Evolutionary conservation across 768 basidiomycete species (phyloP).

Genomic region (Amanita thiersii): DNA sequence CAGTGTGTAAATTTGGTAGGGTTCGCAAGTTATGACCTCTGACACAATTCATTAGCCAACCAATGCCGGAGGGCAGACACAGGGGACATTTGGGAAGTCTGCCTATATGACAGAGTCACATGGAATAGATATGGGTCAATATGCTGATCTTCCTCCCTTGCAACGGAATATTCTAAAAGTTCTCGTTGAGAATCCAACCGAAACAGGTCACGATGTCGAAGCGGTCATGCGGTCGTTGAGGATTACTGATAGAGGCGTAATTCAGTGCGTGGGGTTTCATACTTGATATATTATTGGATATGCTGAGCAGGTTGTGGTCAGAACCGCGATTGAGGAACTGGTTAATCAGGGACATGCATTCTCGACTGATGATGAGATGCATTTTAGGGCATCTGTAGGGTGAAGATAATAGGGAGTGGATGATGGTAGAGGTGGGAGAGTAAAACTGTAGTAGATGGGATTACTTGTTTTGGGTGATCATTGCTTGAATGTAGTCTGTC

Average conservation of each 20-base stretch:
- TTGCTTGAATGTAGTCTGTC: neutral
- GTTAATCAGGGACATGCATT: no score
- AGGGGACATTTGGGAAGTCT: neutral
- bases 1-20: slow-evolving; percentile 30
- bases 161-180: slow-evolving; percentile 62
- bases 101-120: slow-evolving; percentile 4
- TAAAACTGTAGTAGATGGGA: neutral
- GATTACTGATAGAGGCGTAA: slow-evolving; percentile 36
- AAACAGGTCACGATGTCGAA: slow-evolving; percentile 70
- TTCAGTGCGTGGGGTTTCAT: slow-evolving; percentile 41
- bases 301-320: slow-evolving; percentile 16
- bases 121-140: slow-evolving; percentile 29
- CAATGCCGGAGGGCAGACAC: neutral
- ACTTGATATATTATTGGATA: neutral
- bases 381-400: no score
- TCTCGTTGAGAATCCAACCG: slow-evolving; percentile 40
- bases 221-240: slow-evolving; percentile 63
- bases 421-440: slow-evolving; percentile 5
- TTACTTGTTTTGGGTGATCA: neutral
- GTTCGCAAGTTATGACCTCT: neutral
- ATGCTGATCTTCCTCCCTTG: slow-evolving; percentile 46
- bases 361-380: no score
- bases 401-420: neutral
- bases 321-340: slow-evolving; percentile 66
- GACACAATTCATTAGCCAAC: neutral